A percentile compares a stretch with the other conserved stretches of the same genome.
phyloP scores from a whole-genome alignment of 2,329 filamentous ascomycete species.

The Fusarium sp. region DNA sequence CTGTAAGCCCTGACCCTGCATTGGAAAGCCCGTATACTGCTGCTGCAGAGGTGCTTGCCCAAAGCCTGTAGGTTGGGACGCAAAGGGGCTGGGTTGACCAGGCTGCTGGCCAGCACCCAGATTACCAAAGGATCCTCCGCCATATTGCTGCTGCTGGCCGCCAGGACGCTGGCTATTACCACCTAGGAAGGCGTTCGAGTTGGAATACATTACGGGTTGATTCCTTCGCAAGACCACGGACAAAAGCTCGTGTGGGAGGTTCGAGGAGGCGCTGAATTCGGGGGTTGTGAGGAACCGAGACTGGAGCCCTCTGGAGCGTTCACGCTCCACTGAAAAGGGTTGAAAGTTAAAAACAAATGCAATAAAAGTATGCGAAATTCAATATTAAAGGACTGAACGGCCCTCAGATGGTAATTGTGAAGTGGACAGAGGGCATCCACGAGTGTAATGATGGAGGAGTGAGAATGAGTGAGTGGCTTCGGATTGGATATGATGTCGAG shows the following conservation, averaged over 20 bases:
- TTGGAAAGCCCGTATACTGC: constrained; percentile 68
- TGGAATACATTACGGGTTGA: constrained; percentile 78
- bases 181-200: constrained; percentile 85
- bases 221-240: constrained; percentile 19
- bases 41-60: constrained; percentile 60
- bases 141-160: constrained; percentile 59
- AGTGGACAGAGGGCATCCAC: constrained; percentile 26
- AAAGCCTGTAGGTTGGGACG: constrained; percentile 68
- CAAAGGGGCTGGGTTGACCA: constrained; percentile 61
- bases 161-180: constrained; percentile 77
- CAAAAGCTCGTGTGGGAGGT: constrained; percentile 23
- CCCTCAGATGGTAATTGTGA: constrained; percentile 20
- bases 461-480: constrained; percentile 22
- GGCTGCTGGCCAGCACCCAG: constrained; percentile 53
- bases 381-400: constrained; percentile 26
- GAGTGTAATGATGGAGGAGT: constrained; percentile 28
- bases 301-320: constrained; percentile 2
- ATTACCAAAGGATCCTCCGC: constrained; percentile 55
- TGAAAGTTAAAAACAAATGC: constrained; percentile 4
- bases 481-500: constrained; percentile 28
- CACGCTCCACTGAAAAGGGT: constrained; percentile 9
- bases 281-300: constrained; percentile 17
- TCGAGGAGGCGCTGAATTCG: constrained; percentile 29
- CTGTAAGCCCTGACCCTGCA: constrained; percentile 61
- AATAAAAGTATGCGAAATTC: constrained; percentile 28